A percentile compares a stretch with the other conserved stretches of the same genome.
Evolutionary conservation across 2,329 filamentous ascomycete species (phyloP).

Genomic region (Tympanopsis confertula): DNA sequence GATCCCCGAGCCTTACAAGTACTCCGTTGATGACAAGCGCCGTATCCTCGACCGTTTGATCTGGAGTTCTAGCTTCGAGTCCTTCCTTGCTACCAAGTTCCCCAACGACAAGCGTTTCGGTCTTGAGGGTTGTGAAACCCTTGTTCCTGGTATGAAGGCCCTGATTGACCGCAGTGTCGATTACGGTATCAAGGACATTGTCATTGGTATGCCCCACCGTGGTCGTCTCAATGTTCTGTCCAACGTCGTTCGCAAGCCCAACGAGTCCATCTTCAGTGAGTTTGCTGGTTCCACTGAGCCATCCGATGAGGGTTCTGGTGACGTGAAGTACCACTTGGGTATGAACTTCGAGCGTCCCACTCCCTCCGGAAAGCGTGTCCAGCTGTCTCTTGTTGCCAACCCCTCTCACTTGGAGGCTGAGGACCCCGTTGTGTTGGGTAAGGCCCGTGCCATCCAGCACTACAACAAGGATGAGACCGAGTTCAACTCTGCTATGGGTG

Average conservation of each 20-base stretch:
- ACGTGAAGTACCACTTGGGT: slow-evolving; percentile 98
- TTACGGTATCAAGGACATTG: slow-evolving; percentile 96
- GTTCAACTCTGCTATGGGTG: slow-evolving; percentile 84
- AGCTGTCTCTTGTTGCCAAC: slow-evolving; percentile 95
- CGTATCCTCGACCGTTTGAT: slow-evolving; percentile 94
- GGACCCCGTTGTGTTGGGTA: slow-evolving; percentile 92
- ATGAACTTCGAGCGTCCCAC: slow-evolving; percentile 99
- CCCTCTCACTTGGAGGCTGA: slow-evolving; percentile 96
- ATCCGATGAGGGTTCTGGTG: slow-evolving; percentile 89
- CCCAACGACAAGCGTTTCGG: slow-evolving; percentile 99
- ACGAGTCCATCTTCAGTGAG: slow-evolving; percentile 98
- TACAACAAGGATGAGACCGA: slow-evolving; percentile 95
- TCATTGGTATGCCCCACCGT: slow-evolving; percentile 99
- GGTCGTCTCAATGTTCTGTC: slow-evolving; percentile 94
- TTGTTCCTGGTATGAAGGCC: slow-evolving; percentile 98
- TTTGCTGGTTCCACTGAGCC: slow-evolving; percentile 81
- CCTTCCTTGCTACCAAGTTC: slow-evolving; percentile 92
- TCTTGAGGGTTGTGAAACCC: slow-evolving; percentile 89
- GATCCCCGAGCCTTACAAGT: slow-evolving; percentile 89
- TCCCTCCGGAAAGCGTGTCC: slow-evolving; percentile 96
- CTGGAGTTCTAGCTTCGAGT: slow-evolving; percentile 96
- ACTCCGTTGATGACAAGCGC: slow-evolving; percentile 96
- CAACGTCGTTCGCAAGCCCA: slow-evolving; percentile 97
- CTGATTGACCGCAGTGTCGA: slow-evolving; percentile 96
- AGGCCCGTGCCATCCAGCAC: slow-evolving; percentile 95